Evolutionary conservation across 108 stramenopile species (phyloP), one percentile per base, ranked within the genome.

Genomic region (Cyclotella cryptica): DNA sequence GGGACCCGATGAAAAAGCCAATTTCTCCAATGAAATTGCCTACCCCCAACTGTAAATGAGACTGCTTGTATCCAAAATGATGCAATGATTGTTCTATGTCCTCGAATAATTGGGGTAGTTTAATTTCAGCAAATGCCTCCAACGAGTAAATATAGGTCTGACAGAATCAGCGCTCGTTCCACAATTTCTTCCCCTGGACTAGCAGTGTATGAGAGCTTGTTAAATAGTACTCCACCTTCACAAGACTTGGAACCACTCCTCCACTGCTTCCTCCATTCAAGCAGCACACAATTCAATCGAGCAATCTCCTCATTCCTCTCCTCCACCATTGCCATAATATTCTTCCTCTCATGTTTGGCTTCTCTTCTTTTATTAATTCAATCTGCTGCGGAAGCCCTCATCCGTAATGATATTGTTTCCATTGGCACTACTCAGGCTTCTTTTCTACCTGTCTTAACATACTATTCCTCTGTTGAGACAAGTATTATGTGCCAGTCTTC

Each of bases 121-220:
- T 53, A 52, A 81, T 18, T 66, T 81, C 69, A 24, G 74, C 80
- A n/a, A 18, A 78, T 21, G n/a, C 86, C 86, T 24, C 83, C 86
- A 14, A 87, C 86, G 29, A 87, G 74, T 30, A 87, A 45, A 54
- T 67, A 87, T 54, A 87, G 63, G 40, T 85, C 84, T 15, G 86
- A 85, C 18, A 69, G 70, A 57, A 75, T 79, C 18, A 81, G 74
- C 5, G 81, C 84, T 5, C 72, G 69, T 14, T 82, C 73, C 10
- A 87, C 70, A 47, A 87, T 79, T 21, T 84, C 83, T 85, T 87
- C 86, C 0, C 86, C 86, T 4, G 86, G 79, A 57, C 79, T 79
- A 46, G 83, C 85, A 19, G 19, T 19, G n/a, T n/a, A n/a, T n/a
- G n/a, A n/a, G n/a, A n/a, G n/a, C n/a, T n/a, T n/a, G n/a, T n/a